Percentiles rank a stretch among this genome's conserved stretches.
Evolutionary conservation across 345 rosid genomes (phyloP).

Genomic region (Passiflora organensis): DNA sequence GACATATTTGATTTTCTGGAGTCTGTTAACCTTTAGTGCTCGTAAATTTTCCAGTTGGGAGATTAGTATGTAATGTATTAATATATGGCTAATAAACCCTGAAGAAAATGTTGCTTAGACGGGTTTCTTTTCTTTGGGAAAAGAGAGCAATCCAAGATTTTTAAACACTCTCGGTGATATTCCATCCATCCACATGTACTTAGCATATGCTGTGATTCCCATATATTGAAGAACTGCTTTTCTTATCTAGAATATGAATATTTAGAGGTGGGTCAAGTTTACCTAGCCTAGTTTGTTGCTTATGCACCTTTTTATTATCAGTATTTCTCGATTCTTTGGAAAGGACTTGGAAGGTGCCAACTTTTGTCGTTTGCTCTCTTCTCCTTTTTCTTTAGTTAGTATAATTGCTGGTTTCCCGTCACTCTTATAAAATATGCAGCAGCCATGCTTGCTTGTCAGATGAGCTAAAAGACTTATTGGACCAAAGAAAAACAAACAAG

Average conservation of each 20-base stretch:
- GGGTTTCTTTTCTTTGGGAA: no score
- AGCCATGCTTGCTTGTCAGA: no score
- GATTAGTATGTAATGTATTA: no score
- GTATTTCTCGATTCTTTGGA: neutral
- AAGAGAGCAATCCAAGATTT: constrained; percentile 12
- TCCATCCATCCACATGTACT: no score
- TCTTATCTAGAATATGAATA: constrained; percentile 1
- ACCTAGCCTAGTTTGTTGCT: neutral
- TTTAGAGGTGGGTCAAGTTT: neutral
- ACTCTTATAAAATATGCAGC: no score
- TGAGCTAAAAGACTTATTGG: no score
- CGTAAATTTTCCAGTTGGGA: constrained; percentile 13
- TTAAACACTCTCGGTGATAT: constrained; percentile 2
- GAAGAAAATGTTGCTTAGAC: no score
- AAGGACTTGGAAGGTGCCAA: constrained; percentile 9
- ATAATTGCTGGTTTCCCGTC: neutral
- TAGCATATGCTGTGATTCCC: neutral
- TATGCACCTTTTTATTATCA: neutral
- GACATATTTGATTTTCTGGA: constrained; percentile 40
- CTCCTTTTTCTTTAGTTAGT: neutral
- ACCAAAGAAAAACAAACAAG: no score
- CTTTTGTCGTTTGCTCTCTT: neutral
- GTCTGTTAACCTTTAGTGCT: constrained; percentile 17
- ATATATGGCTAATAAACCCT: neutral
- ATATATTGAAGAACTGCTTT: neutral